Percentiles rank a stretch among this genome's conserved stretches.
phyloP scores from a whole-genome alignment of 1,284 basidiomycete species.

The Ceratobasidium sp. region DNA sequence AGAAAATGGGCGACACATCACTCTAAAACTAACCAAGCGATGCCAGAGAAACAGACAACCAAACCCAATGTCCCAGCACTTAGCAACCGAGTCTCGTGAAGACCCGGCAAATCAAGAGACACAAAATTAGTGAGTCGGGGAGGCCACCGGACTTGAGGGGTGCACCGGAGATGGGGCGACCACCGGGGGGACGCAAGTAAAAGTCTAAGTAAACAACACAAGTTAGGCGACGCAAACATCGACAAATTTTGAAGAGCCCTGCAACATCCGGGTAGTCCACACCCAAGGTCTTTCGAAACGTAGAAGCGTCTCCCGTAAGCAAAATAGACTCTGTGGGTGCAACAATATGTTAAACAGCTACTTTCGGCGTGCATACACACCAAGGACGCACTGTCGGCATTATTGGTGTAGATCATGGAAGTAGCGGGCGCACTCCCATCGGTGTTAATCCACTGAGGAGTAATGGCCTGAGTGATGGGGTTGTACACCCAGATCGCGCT shows the following conservation, averaged over 20 bases:
- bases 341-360: neutral
- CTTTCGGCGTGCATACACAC: too few relatives aligned
- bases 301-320: neutral
- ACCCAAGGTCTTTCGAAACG: neutral
- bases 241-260: neutral
- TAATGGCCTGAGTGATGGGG: conserved; percentile 19
- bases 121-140: neutral
- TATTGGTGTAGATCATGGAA: neutral
- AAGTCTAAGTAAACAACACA: neutral
- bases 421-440: conserved; percentile 7
- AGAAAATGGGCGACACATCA: too few relatives aligned
- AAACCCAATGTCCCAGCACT: neutral
- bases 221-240: neutral
- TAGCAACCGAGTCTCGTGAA: neutral
- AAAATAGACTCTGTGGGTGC: neutral
- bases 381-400: neutral
- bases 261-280: neutral
- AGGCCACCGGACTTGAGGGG: too few relatives aligned
- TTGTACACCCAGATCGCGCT: conserved; percentile 44
- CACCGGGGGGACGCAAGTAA: conserved; percentile 16
- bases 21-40: neutral
- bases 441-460: conserved; percentile 44
- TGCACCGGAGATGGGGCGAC: neutral
- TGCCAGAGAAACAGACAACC: neutral
- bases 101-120: neutral